These are phyloP conservation scores for Aureobasidium sp. DNA, from an alignment of 2,329 filamentous ascomycete species.

Conservation along the genomic window DNA sequence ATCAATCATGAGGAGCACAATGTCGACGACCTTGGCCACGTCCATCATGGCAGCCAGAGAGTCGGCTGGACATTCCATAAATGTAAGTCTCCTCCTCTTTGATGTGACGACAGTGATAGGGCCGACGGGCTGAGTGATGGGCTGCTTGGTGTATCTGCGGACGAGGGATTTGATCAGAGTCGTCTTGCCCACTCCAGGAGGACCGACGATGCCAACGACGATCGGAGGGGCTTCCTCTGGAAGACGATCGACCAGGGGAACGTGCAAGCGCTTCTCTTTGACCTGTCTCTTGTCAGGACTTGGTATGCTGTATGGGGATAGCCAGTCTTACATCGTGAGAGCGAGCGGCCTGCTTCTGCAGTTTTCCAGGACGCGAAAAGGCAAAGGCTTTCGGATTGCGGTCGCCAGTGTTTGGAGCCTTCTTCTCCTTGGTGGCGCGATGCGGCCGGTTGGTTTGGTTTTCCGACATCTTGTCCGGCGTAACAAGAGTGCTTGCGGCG, in stretches of 20 bases:
- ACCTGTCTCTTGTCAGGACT: conserved; percentile 47
- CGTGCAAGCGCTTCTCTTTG: conserved; percentile 93
- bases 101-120: conserved; percentile 95
- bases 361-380: conserved; percentile 71
- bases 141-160: conserved; percentile 91
- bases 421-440: conserved; percentile 83
- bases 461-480: conserved; percentile 27
- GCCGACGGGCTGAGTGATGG: conserved; percentile 78
- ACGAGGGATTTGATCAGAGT: conserved; percentile 92
- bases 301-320: no score
- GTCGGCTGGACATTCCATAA: conserved; percentile 91
- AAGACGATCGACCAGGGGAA: conserved; percentile 89
- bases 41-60: conserved; percentile 96
- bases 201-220: conserved; percentile 88
- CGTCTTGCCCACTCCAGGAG: conserved; percentile 89
- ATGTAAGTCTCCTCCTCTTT: conserved; percentile 89
- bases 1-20: conserved; percentile 95
- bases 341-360: conserved; percentile 66
- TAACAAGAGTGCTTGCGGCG: neutral
- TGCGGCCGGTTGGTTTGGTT: conserved; percentile 80
- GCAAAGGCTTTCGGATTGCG: conserved; percentile 87
- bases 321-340: conserved; percentile 58
- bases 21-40: conserved; percentile 93
- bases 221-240: conserved; percentile 93
- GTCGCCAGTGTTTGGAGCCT: conserved; percentile 55